These are phyloP conservation scores for Lachancea lanzarotensis DNA, from an alignment of 805 yeast species.

Conservation along the genomic window DNA sequence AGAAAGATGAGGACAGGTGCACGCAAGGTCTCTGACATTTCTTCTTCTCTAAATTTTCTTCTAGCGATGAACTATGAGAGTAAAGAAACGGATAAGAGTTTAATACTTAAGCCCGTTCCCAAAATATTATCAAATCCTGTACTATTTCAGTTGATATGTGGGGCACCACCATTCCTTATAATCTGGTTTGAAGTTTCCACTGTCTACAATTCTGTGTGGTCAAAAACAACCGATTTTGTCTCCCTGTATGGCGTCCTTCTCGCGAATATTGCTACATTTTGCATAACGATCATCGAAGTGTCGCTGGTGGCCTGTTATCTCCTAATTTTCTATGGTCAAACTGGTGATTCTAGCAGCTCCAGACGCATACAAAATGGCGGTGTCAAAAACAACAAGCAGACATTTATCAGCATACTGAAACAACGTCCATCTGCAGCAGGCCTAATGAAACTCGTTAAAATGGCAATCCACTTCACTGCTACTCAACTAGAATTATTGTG, in stretches of 20 bases:
- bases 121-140: constrained; percentile 9
- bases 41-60: constrained; percentile 1
- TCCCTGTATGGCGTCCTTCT: constrained; percentile 75
- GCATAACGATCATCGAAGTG: constrained; percentile 62
- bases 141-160: constrained; percentile 40
- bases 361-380: neutral
- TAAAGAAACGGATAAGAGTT: neutral
- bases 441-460: neutral
- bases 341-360: neutral
- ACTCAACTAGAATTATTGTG: constrained; percentile 2
- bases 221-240: constrained; percentile 70
- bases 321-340: constrained; percentile 42
- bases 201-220: constrained; percentile 71
- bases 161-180: constrained; percentile 70
- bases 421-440: neutral
- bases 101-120: neutral
- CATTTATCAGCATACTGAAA: neutral
- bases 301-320: constrained; percentile 64
- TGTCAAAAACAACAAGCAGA: neutral
- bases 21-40: neutral
- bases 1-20: neutral
- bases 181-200: constrained; percentile 73
- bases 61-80: neutral
- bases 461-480: neutral
- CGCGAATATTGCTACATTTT: constrained; percentile 50